These are phyloP conservation scores for Yamadazyma paraphyllophila DNA, from an alignment of 805 yeast genomes.

Conservation along the genomic window DNA sequence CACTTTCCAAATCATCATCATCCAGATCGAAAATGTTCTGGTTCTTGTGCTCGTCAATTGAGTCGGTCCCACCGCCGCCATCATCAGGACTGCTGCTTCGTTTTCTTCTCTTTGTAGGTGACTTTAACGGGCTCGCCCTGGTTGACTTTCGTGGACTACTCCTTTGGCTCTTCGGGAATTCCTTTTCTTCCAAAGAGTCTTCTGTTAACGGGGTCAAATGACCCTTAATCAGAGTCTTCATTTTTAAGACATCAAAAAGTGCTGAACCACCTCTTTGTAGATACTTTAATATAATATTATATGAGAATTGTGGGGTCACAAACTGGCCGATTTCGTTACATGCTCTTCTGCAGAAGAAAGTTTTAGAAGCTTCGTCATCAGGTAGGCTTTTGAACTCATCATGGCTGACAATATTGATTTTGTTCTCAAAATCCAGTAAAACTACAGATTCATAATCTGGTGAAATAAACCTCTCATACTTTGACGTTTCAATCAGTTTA, in stretches of 20 bases:
- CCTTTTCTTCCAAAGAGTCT: not conserved
- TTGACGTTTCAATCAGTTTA: not conserved
- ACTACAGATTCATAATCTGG: constrained; percentile 46
- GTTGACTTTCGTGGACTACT: not conserved
- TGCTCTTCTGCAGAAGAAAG: constrained; percentile 43
- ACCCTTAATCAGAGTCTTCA: not conserved
- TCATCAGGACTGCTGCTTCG: not conserved
- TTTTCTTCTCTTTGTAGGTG: not conserved
- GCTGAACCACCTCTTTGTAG: not conserved
- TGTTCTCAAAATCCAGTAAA: constrained; percentile 35
- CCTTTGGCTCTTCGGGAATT: not conserved
- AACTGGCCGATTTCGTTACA: constrained; percentile 31
- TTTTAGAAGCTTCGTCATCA: constrained; percentile 34
- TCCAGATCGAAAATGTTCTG: not conserved
- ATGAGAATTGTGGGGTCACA: not conserved
- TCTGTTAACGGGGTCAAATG: no score
- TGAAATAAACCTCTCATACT: constrained; percentile 54
- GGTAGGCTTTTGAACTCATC: constrained; percentile 29
- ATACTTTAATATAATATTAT: not conserved
- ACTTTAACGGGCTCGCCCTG: not conserved
- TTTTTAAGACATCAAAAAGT: not conserved
- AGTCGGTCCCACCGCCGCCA: not conserved
- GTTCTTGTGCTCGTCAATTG: not conserved
- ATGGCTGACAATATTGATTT: constrained; percentile 44
- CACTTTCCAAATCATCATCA: constrained; percentile 7